Evolutionary conservation across 2,329 filamentous ascomycete genomes (phyloP), one percentile per base, ranked within the genome.

Genomic region (Trichophyton simii): DNA sequence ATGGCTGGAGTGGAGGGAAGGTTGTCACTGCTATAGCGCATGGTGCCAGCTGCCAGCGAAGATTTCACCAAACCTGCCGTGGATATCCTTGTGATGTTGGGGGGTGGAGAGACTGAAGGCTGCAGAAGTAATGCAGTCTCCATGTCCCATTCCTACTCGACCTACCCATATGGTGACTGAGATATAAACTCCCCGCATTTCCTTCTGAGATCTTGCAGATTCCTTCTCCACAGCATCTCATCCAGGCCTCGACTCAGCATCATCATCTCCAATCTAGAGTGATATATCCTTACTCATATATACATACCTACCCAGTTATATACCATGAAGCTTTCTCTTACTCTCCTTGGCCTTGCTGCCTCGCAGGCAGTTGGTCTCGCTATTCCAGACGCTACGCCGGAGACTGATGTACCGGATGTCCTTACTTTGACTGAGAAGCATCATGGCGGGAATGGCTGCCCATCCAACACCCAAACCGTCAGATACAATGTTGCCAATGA

Each of bases 121-220:
- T 55, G 50, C 50, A 55, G 50, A 55, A 36, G 3, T 11, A 36
- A 34, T 55, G 50, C 25, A 55, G 50, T 28, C 13, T 11, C 50
- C 50, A 36, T 36, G 25, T 15, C 13, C 50, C 9, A 36, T 36
- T 25, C 50, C 31, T 11, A 11, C 34, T 36, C 34, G 2, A 34
- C 11, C 8, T 36, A 6, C 50, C 50, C 28, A 55, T 34, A 55
- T 55, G 4, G 25, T 15, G 28, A 55, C 25, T 34, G 50, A 55
- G 50, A 58, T 58, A 58, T 58, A 44, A 58, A 58, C 55, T 42
- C 55, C 55, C 55, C 38, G 15, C 18, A 58, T 58, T 42, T 44
- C 55, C 34, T 18, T 11, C 38, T 42, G 22, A 13, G 55, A 58
- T 34, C 25, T 34, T 55, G 50, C 55, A 58, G 36, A 15, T 57